A percentile compares a stretch with the other conserved stretches of the same genome.
Evolutionary conservation across 495 filamentous ascomycete genomes (phyloP).

Genomic region (Melanomma pulvis-pyrius): DNA sequence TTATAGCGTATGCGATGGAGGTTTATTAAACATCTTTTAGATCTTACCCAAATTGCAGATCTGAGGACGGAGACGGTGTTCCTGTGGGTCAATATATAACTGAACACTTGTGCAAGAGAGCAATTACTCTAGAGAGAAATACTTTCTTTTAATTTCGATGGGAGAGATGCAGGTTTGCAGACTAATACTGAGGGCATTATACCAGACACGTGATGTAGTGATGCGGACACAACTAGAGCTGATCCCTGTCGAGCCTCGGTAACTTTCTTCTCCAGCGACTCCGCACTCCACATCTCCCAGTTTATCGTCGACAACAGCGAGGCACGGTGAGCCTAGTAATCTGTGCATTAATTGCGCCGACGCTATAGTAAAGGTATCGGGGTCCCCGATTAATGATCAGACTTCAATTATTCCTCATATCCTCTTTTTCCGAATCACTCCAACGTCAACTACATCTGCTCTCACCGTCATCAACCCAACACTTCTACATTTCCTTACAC

Average conservation of each 20-base stretch:
- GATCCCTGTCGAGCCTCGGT: background rate
- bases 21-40: no score
- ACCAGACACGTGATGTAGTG: no score
- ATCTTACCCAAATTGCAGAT: no score
- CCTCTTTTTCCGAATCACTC: background rate
- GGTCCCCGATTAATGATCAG: background rate
- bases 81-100: no score
- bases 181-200: no score
- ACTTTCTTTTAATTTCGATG: no score
- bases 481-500: background rate
- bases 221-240: background rate
- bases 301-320: background rate
- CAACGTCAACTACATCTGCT: background rate
- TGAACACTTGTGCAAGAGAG: no score
- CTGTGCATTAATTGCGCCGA: slow-evolving; percentile 1
- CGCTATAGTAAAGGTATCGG: background rate
- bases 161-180: no score
- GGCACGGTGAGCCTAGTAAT: slow-evolving; percentile 6
- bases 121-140: no score
- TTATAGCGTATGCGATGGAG: no score
- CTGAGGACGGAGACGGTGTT: no score
- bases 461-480: background rate
- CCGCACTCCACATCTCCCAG: background rate
- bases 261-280: background rate
- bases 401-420: background rate